Evolutionary conservation across 148 eudicot genomes (phyloP).

Genomic region (Amaranthus hypochondriacus): DNA sequence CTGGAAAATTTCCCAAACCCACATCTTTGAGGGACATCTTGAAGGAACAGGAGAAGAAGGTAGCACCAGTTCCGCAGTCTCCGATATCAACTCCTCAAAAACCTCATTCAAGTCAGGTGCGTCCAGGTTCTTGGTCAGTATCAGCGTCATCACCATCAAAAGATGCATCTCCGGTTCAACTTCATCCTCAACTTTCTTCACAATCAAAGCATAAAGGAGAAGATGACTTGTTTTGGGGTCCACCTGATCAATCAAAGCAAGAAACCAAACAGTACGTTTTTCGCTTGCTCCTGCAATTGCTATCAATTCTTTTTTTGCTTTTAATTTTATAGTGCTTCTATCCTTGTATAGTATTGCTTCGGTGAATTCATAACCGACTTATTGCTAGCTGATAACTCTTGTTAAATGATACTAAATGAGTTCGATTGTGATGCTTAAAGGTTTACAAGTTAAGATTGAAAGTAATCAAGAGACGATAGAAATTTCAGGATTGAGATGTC

Average conservation of each 20-base stretch:
- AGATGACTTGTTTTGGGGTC: slow-evolving; percentile 98
- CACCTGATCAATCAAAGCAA: slow-evolving; percentile 70
- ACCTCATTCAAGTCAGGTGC: slow-evolving; percentile 40
- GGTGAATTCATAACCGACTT: background rate
- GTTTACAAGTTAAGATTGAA: too few relatives aligned
- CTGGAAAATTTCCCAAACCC: slow-evolving; percentile 57
- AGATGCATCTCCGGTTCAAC: slow-evolving; percentile 50
- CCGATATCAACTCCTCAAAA: slow-evolving; percentile 53
- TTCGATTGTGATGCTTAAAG: background rate
- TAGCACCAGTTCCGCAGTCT: slow-evolving; percentile 28
- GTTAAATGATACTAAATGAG: background rate
- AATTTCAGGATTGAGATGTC: too few relatives aligned
- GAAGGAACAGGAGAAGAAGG: slow-evolving; percentile 65
- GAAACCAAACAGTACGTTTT: slow-evolving; percentile 59
- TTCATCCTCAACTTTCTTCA: slow-evolving; percentile 36
- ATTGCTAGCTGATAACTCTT: background rate
- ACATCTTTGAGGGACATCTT: slow-evolving; percentile 81
- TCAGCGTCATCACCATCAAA: slow-evolving; percentile 52
- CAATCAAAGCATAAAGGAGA: slow-evolving; percentile 65
- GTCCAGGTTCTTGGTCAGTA: slow-evolving; percentile 48
- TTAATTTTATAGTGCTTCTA: background rate
- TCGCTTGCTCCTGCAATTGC: slow-evolving; percentile 9
- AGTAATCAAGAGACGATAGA: too few relatives aligned
- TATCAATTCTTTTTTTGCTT: background rate
- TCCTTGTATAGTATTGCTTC: background rate